phyloP scores from a whole-genome alignment of 441 rosid species.

The Dalechampia spathulata region DNA sequence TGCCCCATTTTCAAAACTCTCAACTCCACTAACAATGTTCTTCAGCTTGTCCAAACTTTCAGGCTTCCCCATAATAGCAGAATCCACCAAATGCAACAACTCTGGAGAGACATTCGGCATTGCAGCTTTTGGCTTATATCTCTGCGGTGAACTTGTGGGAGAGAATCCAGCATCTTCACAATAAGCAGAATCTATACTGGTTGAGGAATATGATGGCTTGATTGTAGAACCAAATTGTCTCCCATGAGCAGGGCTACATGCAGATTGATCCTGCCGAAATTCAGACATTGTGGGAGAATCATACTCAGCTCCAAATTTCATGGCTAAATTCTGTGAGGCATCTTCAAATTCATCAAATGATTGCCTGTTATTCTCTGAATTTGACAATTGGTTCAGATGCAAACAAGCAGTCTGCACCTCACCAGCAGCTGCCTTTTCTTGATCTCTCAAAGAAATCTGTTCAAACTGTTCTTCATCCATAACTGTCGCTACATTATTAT shows the following conservation, averaged over 20 bases:
- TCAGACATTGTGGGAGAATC: constrained; percentile 41
- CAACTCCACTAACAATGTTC: constrained; percentile 77
- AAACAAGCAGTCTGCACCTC: constrained; percentile 19
- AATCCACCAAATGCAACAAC: constrained; percentile 95
- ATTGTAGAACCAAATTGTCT: constrained; percentile 27
- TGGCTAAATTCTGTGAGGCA: constrained; percentile 24
- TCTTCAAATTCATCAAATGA: constrained; percentile 33
- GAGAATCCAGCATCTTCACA: constrained; percentile 46
- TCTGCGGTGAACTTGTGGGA: constrained; percentile 59
- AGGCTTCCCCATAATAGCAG: constrained; percentile 98
- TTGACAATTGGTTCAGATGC: constrained; percentile 33
- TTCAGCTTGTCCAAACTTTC: constrained; percentile 83
- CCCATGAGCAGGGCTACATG: constrained; percentile 53
- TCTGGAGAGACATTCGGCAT: constrained; percentile 98
- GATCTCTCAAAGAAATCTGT: constrained; percentile 76
- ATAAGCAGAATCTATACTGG: constrained; percentile 48
- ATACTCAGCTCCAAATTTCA: constrained; percentile 25
- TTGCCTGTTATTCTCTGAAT: constrained; percentile 37
- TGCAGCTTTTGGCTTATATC: constrained; percentile 55
- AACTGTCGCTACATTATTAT: constrained; percentile 23
- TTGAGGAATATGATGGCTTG: constrained; percentile 45
- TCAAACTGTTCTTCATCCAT: constrained; percentile 75
- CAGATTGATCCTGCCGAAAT: constrained; percentile 32
- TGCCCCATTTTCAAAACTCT: constrained; percentile 70
- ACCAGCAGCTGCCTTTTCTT: constrained; percentile 38